A percentile compares a stretch with the other conserved stretches of the same genome.
phyloP scores from a whole-genome alignment of 768 basidiomycete genomes.

The Cystoderma amianthinum region DNA sequence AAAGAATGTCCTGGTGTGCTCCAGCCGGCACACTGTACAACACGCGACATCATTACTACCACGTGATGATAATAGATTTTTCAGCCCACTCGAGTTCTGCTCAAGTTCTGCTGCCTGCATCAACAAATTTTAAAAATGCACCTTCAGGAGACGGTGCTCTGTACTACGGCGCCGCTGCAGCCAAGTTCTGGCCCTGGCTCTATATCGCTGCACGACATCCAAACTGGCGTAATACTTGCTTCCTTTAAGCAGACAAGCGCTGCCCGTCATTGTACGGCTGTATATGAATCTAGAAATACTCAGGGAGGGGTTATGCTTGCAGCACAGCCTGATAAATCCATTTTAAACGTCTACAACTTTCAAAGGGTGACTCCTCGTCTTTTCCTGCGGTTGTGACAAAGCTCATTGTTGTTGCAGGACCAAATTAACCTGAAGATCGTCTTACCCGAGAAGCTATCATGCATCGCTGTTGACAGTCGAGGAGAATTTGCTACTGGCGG shows the following conservation, averaged over 20 bases:
- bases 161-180: slow-evolving; percentile 46
- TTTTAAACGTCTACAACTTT: slow-evolving; percentile 87
- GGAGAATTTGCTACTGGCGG: slow-evolving; percentile 85
- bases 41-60: too few relatives aligned
- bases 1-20: background rate
- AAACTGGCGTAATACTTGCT: slow-evolving; percentile 66
- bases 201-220: slow-evolving; percentile 76
- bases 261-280: slow-evolving; percentile 54
- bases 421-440: slow-evolving; percentile 84
- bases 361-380: slow-evolving; percentile 62
- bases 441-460: slow-evolving; percentile 83
- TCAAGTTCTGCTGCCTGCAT: too few relatives aligned
- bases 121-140: too few relatives aligned
- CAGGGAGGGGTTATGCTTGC: slow-evolving; percentile 83
- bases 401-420: slow-evolving; percentile 55
- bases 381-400: background rate
- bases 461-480: slow-evolving; percentile 64
- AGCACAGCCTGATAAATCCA: slow-evolving; percentile 82
- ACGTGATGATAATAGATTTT: too few relatives aligned
- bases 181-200: slow-evolving; percentile 47
- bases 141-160: slow-evolving; percentile 65
- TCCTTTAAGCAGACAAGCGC: slow-evolving; percentile 86
- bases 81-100: too few relatives aligned
- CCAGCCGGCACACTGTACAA: too few relatives aligned
- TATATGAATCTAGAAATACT: slow-evolving; percentile 59